These are phyloP conservation scores for Agaricus subrufescens DNA, from an alignment of 768 basidiomycete species.

Conservation along the genomic window DNA sequence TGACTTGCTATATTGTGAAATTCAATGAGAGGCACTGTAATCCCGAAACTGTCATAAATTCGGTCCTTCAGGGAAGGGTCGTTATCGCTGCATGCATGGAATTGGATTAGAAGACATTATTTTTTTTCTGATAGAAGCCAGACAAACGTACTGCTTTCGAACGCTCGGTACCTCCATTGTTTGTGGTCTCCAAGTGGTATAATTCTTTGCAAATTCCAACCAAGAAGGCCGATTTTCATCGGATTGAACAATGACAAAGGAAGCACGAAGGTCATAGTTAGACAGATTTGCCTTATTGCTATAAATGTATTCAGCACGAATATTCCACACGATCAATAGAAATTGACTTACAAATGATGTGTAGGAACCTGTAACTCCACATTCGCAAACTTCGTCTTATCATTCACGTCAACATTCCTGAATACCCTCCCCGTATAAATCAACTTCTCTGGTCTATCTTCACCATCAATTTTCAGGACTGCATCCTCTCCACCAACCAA, in stretches of 20 bases:
- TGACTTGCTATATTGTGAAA: constrained; percentile 22
- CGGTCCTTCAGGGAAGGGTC: constrained; percentile 17
- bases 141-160: constrained; percentile 22
- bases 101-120: background rate
- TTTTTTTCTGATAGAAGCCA: constrained; percentile 14
- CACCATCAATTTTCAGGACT: background rate
- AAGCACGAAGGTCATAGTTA: no score
- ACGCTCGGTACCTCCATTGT: constrained; percentile 11
- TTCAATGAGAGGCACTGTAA: constrained; percentile 27
- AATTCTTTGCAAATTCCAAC: constrained; percentile 22
- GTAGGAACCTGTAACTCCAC: constrained; percentile 25
- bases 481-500: background rate
- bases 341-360: constrained; percentile 22
- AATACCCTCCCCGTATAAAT: constrained; percentile 27
- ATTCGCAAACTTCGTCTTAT: constrained; percentile 18
- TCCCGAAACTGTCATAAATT: constrained; percentile 29
- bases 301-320: constrained; percentile 27
- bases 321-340: background rate
- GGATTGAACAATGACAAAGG: constrained; percentile 20
- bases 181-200: constrained; percentile 26
- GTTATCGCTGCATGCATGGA: background rate
- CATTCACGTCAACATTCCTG: constrained; percentile 19
- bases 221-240: constrained; percentile 22
- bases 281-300: no score
- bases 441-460: constrained; percentile 9